These are phyloP conservation scores for Podila horticola DNA, from an alignment of 192 early-diverging fungal species.

Conservation along the genomic window DNA sequence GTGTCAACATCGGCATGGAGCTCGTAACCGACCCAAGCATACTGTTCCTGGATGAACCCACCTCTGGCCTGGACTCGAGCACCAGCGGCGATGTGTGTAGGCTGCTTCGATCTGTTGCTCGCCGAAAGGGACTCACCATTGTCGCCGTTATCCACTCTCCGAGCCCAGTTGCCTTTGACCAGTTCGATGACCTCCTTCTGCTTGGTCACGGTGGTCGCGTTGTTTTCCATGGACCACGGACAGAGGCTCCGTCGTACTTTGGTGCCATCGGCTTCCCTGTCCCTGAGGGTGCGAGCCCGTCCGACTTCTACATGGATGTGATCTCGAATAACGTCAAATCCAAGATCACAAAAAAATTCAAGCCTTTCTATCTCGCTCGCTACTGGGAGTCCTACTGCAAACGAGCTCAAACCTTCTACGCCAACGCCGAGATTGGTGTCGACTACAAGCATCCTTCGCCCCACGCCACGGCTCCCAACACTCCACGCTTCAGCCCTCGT, in stretches of 20 bases:
- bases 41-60: slow-evolving; percentile 78
- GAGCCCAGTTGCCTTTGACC: slow-evolving; percentile 66
- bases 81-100: slow-evolving; percentile 72
- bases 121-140: slow-evolving; percentile 66
- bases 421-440: slow-evolving; percentile 16
- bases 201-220: slow-evolving; percentile 76
- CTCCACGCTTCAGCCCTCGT: slow-evolving; percentile 19
- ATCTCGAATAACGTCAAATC: slow-evolving; percentile 63
- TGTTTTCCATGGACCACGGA: slow-evolving; percentile 70
- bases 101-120: slow-evolving; percentile 68
- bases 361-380: slow-evolving; percentile 54
- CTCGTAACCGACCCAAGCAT: slow-evolving; percentile 64
- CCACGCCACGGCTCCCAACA: slow-evolving; percentile 30
- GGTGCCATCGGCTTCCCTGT: slow-evolving; percentile 56
- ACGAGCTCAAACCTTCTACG: slow-evolving; percentile 22
- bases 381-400: slow-evolving; percentile 61
- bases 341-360: slow-evolving; percentile 36
- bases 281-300: slow-evolving; percentile 51
- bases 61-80: slow-evolving; percentile 74
- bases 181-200: slow-evolving; percentile 78
- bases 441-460: slow-evolving; percentile 41
- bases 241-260: slow-evolving; percentile 61
- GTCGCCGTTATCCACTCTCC: slow-evolving; percentile 83
- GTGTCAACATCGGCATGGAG: slow-evolving; percentile 86
- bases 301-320: slow-evolving; percentile 79